Percentiles rank a stretch among this genome's conserved stretches.
Evolutionary conservation across 805 yeast genomes (phyloP).

Genomic region (Candida caryicola): DNA sequence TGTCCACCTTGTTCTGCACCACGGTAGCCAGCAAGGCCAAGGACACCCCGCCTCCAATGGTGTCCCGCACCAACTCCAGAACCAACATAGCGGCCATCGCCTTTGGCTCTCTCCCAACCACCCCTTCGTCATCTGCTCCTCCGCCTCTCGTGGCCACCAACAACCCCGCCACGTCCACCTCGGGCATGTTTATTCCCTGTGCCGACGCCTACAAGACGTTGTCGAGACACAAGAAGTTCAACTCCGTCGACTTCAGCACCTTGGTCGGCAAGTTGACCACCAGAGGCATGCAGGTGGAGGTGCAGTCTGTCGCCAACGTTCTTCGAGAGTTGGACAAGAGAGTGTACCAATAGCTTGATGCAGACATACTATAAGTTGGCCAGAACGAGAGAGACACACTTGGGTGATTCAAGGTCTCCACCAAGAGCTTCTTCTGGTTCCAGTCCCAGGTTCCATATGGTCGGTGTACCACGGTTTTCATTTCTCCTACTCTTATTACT

Average conservation of each 20-base stretch:
- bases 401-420: too few species aligned
- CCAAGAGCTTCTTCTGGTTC: too few species aligned
- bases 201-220: slow-evolving; percentile 88
- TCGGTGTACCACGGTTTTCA: not conserved
- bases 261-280: slow-evolving; percentile 75
- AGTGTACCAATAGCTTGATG: slow-evolving; percentile 42
- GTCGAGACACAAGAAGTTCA: slow-evolving; percentile 76
- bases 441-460: too few species aligned
- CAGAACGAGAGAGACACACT: too few species aligned
- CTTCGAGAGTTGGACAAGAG: slow-evolving; percentile 76
- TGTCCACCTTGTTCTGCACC: slow-evolving; percentile 85
- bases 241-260: slow-evolving; percentile 67
- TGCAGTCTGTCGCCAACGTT: slow-evolving; percentile 83
- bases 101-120: slow-evolving; percentile 14
- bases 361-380: too few species aligned
- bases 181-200: slow-evolving; percentile 72
- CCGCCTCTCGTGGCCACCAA: slow-evolving; percentile 12
- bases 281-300: slow-evolving; percentile 87
- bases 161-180: slow-evolving; percentile 13
- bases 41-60: slow-evolving; percentile 13
- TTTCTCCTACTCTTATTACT: not conserved
- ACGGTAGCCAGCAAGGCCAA: slow-evolving; percentile 63
- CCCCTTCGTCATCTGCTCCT: slow-evolving; percentile 18
- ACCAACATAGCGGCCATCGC: slow-evolving; percentile 16
- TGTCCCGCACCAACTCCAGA: slow-evolving; percentile 12